Evolutionary conservation across 2,329 filamentous ascomycete genomes (phyloP), one percentile per base, ranked within the genome.

Genomic region (Myrmaecium sp.): DNA sequence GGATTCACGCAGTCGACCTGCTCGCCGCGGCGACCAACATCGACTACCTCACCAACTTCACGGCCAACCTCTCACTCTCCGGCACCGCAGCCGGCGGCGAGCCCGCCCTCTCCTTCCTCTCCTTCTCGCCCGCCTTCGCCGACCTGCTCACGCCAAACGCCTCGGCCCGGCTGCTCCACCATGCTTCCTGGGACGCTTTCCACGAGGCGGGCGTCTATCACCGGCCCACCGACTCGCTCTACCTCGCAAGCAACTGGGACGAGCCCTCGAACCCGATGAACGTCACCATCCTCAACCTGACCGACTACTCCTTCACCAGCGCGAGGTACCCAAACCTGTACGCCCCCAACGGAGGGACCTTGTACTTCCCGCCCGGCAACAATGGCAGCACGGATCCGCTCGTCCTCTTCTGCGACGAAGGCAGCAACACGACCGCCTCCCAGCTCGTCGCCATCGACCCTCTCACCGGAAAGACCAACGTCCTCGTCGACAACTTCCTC

Each of bases 401-500:
- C 6, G 31, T 50, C 2, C 34, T 52, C 14, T 49, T 44, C 35
- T 44, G 40, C 33, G 49, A 52, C 32, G 40, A 50, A 32, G 49
- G 47, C 17, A 41, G 47, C 26, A 25, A 16, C 15, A 13, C n/a
- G 10, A 49, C 51, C 16, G 40, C 33, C 4, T 47, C 52, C 1
- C 49, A 49, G 3, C 47, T 62, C 25, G 45, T 55, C 5, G 52
- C 49, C 4, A 45, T 62, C n/a, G 55, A 61, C 33, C 57, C 52
- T 2, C 41, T 42, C 4, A 62, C 58, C 3, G 54, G 55, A 39
- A 40, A 45, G 6, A 52, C 54, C 4, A 41, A 40, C 5, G 47
- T 43, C 4, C 39, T 64, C 13, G 33, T 63, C 10, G 61, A 57
- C 31, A 58, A 54, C 36, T 63, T 52, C 40, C 55, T 54, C 25